A percentile compares a stretch with the other conserved stretches of the same genome.
These are phyloP conservation scores for Blastocystis sp. DNA, from an alignment of 352 stramenopile species.

Conservation along the genomic window DNA sequence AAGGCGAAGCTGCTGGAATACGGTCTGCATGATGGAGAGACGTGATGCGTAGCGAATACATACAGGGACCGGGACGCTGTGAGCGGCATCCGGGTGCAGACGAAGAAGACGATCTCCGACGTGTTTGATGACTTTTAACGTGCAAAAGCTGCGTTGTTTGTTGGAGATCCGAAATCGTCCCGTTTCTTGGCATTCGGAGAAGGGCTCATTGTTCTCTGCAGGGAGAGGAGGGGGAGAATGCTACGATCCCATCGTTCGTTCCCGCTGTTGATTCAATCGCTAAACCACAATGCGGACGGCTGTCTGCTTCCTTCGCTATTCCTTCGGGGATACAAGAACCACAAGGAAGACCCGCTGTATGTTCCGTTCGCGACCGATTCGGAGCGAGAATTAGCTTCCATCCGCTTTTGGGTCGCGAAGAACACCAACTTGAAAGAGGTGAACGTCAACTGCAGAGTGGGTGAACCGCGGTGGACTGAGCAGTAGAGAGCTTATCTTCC, in stretches of 20 bases:
- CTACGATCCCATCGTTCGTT: not conserved
- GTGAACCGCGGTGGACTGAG: not conserved
- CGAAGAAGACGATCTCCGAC: conserved; percentile 11
- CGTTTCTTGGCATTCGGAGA: no score
- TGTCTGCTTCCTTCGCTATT: not conserved
- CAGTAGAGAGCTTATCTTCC: conserved; percentile 55
- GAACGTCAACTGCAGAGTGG: conserved; percentile 24
- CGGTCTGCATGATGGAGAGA: not conserved
- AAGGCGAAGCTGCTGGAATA: conserved; percentile 29
- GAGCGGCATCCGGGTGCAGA: not conserved
- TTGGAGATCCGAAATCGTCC: conserved; percentile 11
- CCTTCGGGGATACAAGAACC: conserved; percentile 47
- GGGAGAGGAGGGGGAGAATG: not conserved
- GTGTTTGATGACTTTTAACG: conserved; percentile 65
- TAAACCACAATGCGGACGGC: not conserved
- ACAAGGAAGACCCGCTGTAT: conserved; percentile 64
- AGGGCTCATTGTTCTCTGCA: not conserved
- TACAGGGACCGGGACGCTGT: conserved; percentile 46
- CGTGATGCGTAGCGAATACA: conserved; percentile 31
- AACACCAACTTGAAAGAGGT: conserved; percentile 63
- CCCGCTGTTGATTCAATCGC: not conserved
- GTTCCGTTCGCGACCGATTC: conserved; percentile 58
- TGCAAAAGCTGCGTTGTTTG: conserved; percentile 7
- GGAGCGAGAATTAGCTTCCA: conserved; percentile 55
- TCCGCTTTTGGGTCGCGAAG: conserved; percentile 64